Evolutionary conservation across 306 rosid genomes (phyloP).

Genomic region (Hylodesmum podocarpum): DNA sequence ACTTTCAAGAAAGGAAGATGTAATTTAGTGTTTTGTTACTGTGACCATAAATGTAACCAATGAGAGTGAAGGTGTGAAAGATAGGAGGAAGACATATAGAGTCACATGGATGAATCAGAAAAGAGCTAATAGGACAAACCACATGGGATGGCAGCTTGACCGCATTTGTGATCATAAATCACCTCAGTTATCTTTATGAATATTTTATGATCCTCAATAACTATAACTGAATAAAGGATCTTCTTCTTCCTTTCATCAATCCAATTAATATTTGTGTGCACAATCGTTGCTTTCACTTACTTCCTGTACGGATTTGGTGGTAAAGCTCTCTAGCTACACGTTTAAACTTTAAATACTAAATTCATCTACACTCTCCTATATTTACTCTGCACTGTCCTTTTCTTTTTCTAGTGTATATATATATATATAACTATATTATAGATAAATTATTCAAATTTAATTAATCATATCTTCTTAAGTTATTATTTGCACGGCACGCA

Average conservation of each 20-base stretch:
- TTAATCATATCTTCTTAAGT: no score
- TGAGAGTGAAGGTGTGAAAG: slow-evolving; percentile 33
- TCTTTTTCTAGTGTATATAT: no score
- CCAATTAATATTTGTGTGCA: not conserved
- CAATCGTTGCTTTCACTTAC: slow-evolving; percentile 1
- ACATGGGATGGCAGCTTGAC: slow-evolving; percentile 58
- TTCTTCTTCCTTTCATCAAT: not conserved
- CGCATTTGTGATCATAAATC: slow-evolving; percentile 19
- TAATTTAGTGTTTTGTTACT: not conserved
- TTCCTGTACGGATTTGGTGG: not conserved
- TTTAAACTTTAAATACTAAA: not conserved
- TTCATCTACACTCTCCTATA: not conserved
- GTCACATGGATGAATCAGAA: slow-evolving; percentile 30
- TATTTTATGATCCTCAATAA: not conserved
- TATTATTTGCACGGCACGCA: no score
- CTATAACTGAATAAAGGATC: not conserved
- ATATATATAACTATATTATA: no score
- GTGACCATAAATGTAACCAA: slow-evolving; percentile 16
- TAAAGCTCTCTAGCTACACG: not conserved
- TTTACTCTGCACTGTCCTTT: no score
- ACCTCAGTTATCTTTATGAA: slow-evolving; percentile 23
- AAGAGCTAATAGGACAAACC: slow-evolving; percentile 47
- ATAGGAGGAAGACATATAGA: slow-evolving; percentile 14
- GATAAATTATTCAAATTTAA: no score
- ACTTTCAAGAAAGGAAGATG: not conserved